Percentiles rank a stretch among this genome's conserved stretches.
These are phyloP conservation scores for Schizophyllum amplum DNA, from an alignment of 1,284 basidiomycete species.

Conservation along the genomic window DNA sequence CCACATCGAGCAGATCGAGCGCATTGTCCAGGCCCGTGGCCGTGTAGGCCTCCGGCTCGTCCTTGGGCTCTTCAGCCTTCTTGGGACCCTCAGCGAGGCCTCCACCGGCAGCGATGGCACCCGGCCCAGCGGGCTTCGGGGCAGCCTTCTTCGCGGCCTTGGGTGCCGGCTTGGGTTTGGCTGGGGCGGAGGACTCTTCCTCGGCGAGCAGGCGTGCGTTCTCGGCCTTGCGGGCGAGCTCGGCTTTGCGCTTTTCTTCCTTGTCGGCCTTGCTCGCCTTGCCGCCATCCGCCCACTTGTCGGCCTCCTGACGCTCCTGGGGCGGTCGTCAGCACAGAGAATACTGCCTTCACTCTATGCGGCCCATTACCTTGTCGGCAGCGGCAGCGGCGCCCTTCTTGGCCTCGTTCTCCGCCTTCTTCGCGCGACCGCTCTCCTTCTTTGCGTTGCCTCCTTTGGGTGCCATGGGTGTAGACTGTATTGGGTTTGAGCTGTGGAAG, in stretches of 20 bases:
- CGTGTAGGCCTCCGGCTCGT: slow-evolving; percentile 58
- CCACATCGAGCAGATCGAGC: slow-evolving; percentile 82
- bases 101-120: slow-evolving; percentile 70
- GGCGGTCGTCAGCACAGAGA: no score
- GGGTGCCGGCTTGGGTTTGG: slow-evolving; percentile 58
- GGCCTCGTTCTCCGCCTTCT: slow-evolving; percentile 90
- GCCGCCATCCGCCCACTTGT: slow-evolving; percentile 62
- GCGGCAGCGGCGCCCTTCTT: slow-evolving; percentile 60
- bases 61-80: slow-evolving; percentile 24
- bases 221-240: slow-evolving; percentile 70
- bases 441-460: slow-evolving; percentile 85
- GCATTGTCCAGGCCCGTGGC: slow-evolving; percentile 92
- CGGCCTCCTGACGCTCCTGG: slow-evolving; percentile 73
- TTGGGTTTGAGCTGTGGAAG: no score
- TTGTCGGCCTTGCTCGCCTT: slow-evolving; percentile 65
- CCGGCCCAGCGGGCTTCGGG: slow-evolving; percentile 59
- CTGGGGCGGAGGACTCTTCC: slow-evolving; percentile 67
- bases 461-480: slow-evolving; percentile 43
- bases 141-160: slow-evolving; percentile 59
- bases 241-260: slow-evolving; percentile 69
- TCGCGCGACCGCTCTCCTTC: slow-evolving; percentile 82
- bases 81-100: slow-evolving; percentile 26
- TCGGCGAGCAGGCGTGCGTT: slow-evolving; percentile 72
- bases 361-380: slow-evolving; percentile 60
- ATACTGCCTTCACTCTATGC: no score